Evolutionary conservation across 306 rosid species (phyloP).

Genomic region (Cercis canadensis): DNA sequence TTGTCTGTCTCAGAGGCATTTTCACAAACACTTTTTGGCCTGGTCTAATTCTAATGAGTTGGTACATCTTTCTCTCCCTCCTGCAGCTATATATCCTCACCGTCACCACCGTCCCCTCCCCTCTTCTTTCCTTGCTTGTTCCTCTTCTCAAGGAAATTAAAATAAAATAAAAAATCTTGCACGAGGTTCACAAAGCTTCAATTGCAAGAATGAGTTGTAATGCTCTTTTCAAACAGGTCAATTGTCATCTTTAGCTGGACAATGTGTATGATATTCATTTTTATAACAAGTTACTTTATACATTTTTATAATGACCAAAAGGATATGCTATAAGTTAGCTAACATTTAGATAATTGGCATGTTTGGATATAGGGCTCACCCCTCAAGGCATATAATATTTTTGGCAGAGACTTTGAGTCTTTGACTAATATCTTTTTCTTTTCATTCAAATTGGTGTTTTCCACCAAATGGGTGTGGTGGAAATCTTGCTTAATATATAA

Average conservation of each 20-base stretch:
- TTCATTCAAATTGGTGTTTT: not conserved
- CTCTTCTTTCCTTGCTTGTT: constrained; percentile 36
- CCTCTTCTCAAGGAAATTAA: constrained; percentile 15
- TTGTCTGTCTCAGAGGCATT: constrained; percentile 8
- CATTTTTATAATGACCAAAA: constrained; percentile 38
- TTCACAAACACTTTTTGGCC: constrained; percentile 15
- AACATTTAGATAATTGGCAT: constrained; percentile 31
- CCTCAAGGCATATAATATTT: constrained; percentile 25
- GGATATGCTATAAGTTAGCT: not conserved
- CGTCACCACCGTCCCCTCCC: constrained; percentile 36
- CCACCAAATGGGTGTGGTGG: constrained; percentile 8
- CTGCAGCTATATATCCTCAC: constrained; percentile 28
- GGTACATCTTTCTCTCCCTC: not conserved
- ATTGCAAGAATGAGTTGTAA: constrained; percentile 54
- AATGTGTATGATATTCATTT: not conserved
- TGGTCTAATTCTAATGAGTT: not conserved
- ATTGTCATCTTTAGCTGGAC: constrained; percentile 44
- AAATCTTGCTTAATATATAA: constrained; percentile 1
- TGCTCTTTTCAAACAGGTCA: constrained; percentile 36
- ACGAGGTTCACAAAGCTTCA: constrained; percentile 25
- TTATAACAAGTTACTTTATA: constrained; percentile 35
- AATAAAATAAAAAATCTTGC: not conserved
- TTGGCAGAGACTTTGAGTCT: not conserved
- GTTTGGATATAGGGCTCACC: constrained; percentile 42
- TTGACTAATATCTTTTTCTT: constrained; percentile 29